Percentiles rank a stretch among this genome's conserved stretches.
phyloP scores from a whole-genome alignment of 441 rosid species.

The Adansonia grandidieri region DNA sequence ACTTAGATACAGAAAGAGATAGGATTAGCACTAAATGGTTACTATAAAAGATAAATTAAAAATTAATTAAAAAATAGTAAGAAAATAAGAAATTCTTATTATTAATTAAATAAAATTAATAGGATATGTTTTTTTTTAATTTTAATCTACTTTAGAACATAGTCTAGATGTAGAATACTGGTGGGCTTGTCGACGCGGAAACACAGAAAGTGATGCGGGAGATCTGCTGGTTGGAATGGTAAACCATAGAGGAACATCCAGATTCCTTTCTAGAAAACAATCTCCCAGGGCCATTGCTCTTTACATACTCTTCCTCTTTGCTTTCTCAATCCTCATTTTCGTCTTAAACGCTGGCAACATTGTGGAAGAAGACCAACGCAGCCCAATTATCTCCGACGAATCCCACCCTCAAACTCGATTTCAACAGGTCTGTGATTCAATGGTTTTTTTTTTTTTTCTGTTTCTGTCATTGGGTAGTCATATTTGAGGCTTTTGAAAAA shows the following conservation, averaged over 20 bases:
- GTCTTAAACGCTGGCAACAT: slow-evolving; percentile 47
- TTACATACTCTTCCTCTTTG: slow-evolving; percentile 54
- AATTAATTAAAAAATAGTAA: too few relatives aligned
- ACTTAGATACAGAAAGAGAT: too few relatives aligned
- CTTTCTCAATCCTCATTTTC: slow-evolving; percentile 52
- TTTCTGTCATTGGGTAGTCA: slow-evolving; percentile 21
- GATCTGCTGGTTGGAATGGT: slow-evolving; percentile 49
- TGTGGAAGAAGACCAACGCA: slow-evolving; percentile 45
- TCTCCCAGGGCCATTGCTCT: slow-evolving; percentile 40
- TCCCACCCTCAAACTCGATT: slow-evolving; percentile 23
- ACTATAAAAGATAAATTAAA: too few relatives aligned
- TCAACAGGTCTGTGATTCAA: slow-evolving; percentile 36
- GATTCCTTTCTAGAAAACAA: slow-evolving; percentile 45
- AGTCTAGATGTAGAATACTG: too few relatives aligned
- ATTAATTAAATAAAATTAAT: too few relatives aligned
- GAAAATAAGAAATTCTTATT: too few relatives aligned
- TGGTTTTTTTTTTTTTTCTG: background rate
- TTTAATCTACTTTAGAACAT: too few relatives aligned
- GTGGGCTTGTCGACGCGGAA: background rate
- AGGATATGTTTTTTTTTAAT: background rate
- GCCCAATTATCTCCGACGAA: slow-evolving; percentile 28
- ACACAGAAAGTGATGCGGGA: slow-evolving; percentile 24
- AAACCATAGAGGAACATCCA: slow-evolving; percentile 43
- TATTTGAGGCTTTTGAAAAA: background rate
- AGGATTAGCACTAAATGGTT: too few relatives aligned